Conservation (phyloP, 805 yeast genomes). For the Wickerhamiella lipophila region DNA sequence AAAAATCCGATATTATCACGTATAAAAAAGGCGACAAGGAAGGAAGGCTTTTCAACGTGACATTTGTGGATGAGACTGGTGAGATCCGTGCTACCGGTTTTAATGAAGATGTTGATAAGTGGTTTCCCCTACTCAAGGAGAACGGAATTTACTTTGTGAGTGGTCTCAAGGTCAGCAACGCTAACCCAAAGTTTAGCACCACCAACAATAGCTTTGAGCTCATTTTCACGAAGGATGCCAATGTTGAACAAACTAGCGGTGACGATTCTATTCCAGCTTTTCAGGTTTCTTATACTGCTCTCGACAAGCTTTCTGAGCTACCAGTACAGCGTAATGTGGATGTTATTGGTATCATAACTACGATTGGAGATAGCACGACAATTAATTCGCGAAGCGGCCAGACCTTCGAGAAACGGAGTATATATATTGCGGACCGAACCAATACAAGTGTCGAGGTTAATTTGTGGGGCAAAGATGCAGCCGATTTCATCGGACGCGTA, state of each 20-base stretch:
- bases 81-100: slow-evolving; percentile 95
- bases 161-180: slow-evolving; percentile 58
- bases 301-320: slow-evolving; percentile 49
- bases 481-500: slow-evolving; percentile 51
- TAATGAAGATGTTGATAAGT: slow-evolving; percentile 71
- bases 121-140: slow-evolving; percentile 64
- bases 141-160: slow-evolving; percentile 80
- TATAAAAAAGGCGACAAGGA: slow-evolving; percentile 81
- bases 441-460: slow-evolving; percentile 66
- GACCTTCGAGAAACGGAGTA: slow-evolving; percentile 84
- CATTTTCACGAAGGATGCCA: slow-evolving; percentile 64
- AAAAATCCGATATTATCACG: slow-evolving; percentile 74
- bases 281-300: slow-evolving; percentile 59
- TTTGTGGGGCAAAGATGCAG: slow-evolving; percentile 81
- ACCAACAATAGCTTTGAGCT: slow-evolving; percentile 83
- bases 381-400: slow-evolving; percentile 78
- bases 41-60: slow-evolving; percentile 80
- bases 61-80: slow-evolving; percentile 84
- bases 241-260: slow-evolving; percentile 45
- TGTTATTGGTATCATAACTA: slow-evolving; percentile 74
- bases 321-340: slow-evolving; percentile 58
- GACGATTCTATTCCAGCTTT: slow-evolving; percentile 60
- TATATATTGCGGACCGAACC: slow-evolving; percentile 73
- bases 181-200: slow-evolving; percentile 76
- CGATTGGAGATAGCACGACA: slow-evolving; percentile 61